A percentile compares a stretch with the other conserved stretches of the same genome.
Conservation (phyloP, 305 asterid species). For the Nicotiana rustica region DNA sequence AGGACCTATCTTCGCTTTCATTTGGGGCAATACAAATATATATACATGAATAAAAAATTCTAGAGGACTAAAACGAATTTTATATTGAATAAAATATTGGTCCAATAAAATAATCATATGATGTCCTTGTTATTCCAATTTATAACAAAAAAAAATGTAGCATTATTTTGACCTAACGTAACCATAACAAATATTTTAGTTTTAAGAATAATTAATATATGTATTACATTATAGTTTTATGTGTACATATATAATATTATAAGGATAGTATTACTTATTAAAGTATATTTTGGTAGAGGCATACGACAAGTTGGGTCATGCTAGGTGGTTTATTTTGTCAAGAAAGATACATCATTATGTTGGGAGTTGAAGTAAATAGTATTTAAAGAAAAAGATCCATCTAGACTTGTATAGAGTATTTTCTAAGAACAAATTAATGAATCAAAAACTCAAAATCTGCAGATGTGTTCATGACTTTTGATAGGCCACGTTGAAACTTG, state of each 20-base stretch:
- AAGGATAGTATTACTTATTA: background rate
- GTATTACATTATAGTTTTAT: constrained; percentile 24
- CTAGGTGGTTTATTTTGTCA: constrained; percentile 35
- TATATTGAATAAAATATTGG: constrained; percentile 33
- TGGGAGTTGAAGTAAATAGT: constrained; percentile 28
- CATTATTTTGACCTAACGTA: constrained; percentile 56
- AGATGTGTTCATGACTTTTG: constrained; percentile 32
- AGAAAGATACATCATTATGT: constrained; percentile 32
- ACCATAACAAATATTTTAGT: constrained; percentile 35
- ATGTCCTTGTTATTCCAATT: constrained; percentile 44
- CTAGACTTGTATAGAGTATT: background rate
- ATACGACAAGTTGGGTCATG: constrained; percentile 58
- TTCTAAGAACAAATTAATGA: constrained; percentile 10
- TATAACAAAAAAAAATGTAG: constrained; percentile 40
- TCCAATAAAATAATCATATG: constrained; percentile 24
- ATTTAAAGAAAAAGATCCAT: constrained; percentile 30
- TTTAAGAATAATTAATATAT: constrained; percentile 22
- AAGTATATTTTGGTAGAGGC: constrained; percentile 51
- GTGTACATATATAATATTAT: background rate
- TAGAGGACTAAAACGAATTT: constrained; percentile 37
- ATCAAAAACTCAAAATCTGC: constrained; percentile 34
- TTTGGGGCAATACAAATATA: constrained; percentile 48
- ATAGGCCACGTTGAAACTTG: constrained; percentile 33
- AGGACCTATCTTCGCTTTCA: constrained; percentile 60
- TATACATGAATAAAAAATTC: constrained; percentile 34